Conservation (phyloP, 352 stramenopile genomes). For the Globisporangium paddicum region DNA sequence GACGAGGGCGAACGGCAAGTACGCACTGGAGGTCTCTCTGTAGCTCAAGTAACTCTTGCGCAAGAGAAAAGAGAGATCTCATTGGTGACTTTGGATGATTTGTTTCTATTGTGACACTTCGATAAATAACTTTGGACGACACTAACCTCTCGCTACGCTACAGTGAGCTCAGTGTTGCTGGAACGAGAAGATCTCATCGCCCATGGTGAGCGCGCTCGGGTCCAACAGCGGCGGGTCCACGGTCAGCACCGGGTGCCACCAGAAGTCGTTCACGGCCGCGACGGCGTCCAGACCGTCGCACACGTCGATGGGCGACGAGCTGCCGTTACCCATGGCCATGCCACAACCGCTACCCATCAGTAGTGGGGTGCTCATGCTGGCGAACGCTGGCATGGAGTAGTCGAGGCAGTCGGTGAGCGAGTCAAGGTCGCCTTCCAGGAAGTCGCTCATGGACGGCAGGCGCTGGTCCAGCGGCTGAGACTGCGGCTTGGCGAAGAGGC, state of each 20-base stretch:
- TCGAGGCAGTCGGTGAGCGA: conserved; percentile 8
- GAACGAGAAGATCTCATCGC: conserved; percentile 1
- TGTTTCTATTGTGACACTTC: no score
- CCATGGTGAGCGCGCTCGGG: not conserved
- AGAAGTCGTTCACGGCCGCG: conserved; percentile 12
- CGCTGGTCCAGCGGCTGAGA: not conserved
- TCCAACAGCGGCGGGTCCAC: conserved; percentile 1
- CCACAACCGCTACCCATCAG: no score
- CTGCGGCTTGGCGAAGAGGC: conserved; percentile 2
- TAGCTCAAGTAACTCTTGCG: no score
- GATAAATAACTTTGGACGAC: conserved; percentile 7
- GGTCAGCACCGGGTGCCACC: not conserved
- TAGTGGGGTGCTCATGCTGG: not conserved
- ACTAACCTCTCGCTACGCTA: not conserved
- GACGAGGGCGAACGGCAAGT: no score
- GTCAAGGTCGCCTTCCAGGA: conserved; percentile 9
- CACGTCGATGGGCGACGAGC: conserved; percentile 14
- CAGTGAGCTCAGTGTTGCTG: not conserved
- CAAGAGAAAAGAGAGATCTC: no score
- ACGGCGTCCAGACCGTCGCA: conserved; percentile 9
- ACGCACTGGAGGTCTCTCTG: no score
- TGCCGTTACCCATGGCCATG: not conserved
- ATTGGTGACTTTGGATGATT: no score
- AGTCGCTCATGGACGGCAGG: not conserved
- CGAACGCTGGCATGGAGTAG: not conserved